Base-by-base conservation (phyloP, 108 stramenopile genomes). In the Epithemia pelagica region DNA sequence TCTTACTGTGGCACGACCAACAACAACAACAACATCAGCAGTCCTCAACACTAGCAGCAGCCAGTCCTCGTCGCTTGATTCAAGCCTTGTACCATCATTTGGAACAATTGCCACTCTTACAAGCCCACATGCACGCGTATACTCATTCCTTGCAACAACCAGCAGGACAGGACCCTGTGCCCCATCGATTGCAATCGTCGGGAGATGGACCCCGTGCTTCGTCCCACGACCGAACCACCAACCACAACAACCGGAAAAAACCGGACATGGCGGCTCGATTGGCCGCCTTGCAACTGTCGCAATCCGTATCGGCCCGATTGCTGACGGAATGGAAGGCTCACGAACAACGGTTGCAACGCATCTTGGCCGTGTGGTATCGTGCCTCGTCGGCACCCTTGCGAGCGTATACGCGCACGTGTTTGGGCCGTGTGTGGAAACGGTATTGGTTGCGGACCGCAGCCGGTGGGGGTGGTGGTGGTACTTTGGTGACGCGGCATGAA, bases 251-350 rank as follows among this genome's bases (percentile, higher is more conserved):
- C 8, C n/a, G 23, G 26, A 19, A 30, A 55, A 51, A 30, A 25
- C 37, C 54, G 24, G 28, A 26, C 19, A 37, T 2, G 15, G 30
- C 2, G 28, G 57, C 75, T 20, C 68, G 80, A 15, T 61, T 81
- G 24, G 53, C 31, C n/a, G 71, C 72, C 29, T 68, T 69, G 23
- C 67, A 69, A 57, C 28, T n/a, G 62, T 53, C 70, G 0, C 69
- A 72, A 67, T 33, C 59, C 32, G 54, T 78, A 8, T 59, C 71
- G 22, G 69, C 52, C 1, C 74, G 66, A 31, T 63, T 82, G n/a
- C 53, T 69, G 7, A 54, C 77, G 52, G 65, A 82, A 69, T 82
- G 70, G 67, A 58, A 72, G 26, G 65, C 68, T 7, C 81, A 82
- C 52, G 52, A 75, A 3, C 58, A 66, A 25, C 57, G 61, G 8